Percentiles rank a stretch among this genome's conserved stretches.
Evolutionary conservation across 306 rosid genomes (phyloP).

Genomic region (Carpinus fangiana): DNA sequence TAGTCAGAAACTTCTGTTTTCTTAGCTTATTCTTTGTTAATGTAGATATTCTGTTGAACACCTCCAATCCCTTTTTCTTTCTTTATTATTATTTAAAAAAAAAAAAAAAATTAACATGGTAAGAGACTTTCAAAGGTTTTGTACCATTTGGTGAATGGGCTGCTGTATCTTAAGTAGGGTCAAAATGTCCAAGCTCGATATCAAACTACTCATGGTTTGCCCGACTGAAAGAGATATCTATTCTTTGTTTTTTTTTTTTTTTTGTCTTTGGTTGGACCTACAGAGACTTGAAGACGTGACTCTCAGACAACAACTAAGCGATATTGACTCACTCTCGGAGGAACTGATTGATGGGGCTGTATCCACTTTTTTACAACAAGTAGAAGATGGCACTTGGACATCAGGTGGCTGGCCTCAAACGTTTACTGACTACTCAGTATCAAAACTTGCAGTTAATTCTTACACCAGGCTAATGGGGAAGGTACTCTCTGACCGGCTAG

Average conservation of each 20-base stretch:
- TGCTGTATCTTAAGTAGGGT: background rate
- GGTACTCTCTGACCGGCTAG: slow-evolving; percentile 48
- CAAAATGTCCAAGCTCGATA: slow-evolving; percentile 3
- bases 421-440: slow-evolving; percentile 73
- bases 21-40: background rate
- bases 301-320: slow-evolving; percentile 59
- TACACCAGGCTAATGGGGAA: slow-evolving; percentile 72
- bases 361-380: slow-evolving; percentile 62
- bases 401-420: slow-evolving; percentile 83
- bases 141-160: background rate
- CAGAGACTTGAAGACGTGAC: slow-evolving; percentile 61
- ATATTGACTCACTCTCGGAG: slow-evolving; percentile 53
- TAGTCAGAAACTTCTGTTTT: background rate
- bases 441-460: slow-evolving; percentile 83
- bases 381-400: slow-evolving; percentile 75
- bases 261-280: background rate
- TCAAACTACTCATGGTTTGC: slow-evolving; percentile 22
- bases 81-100: too few species aligned
- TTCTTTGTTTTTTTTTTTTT: background rate
- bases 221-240: slow-evolving; percentile 5
- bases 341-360: slow-evolving; percentile 56
- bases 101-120: too few species aligned
- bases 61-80: background rate
- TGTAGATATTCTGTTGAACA: background rate
- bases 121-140: background rate